phyloP scores from a whole-genome alignment of 164 flowering plant genomes.

The Dillenia turbinata region DNA sequence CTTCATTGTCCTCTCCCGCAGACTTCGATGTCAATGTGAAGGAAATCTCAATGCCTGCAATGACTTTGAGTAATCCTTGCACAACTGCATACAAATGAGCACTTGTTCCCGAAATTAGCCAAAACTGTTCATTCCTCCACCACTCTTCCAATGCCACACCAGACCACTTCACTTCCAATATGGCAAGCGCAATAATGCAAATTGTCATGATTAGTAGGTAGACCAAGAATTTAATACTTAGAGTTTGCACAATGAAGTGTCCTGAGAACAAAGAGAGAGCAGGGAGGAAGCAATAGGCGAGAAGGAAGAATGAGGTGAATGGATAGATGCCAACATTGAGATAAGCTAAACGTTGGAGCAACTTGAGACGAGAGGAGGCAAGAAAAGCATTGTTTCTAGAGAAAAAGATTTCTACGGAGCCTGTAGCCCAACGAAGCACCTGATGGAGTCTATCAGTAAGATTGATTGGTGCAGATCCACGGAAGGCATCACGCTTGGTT shows the following conservation, averaged over 20 bases:
- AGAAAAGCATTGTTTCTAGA: slow-evolving; percentile 73
- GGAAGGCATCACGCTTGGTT: slow-evolving; percentile 75
- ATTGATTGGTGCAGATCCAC: slow-evolving; percentile 81
- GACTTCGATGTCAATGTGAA: slow-evolving; percentile 76
- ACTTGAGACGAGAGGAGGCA: slow-evolving; percentile 34
- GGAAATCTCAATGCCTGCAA: slow-evolving; percentile 75
- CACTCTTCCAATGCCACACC: slow-evolving; percentile 72
- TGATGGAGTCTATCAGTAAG: slow-evolving; percentile 79
- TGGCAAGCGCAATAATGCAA: slow-evolving; percentile 46
- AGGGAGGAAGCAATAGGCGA: slow-evolving; percentile 76
- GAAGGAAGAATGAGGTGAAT: slow-evolving; percentile 65
- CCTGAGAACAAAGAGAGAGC: slow-evolving; percentile 80
- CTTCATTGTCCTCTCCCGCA: slow-evolving; percentile 52
- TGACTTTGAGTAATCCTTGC: slow-evolving; percentile 70
- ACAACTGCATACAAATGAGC: slow-evolving; percentile 71
- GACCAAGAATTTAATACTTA: slow-evolving; percentile 43
- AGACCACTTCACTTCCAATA: slow-evolving; percentile 73
- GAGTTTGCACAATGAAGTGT: slow-evolving; percentile 54
- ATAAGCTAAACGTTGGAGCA: slow-evolving; percentile 70
- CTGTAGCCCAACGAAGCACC: slow-evolving; percentile 83
- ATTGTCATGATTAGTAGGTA: slow-evolving; percentile 52
- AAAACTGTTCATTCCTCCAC: slow-evolving; percentile 90
- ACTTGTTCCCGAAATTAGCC: slow-evolving; percentile 78
- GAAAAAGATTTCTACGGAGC: slow-evolving; percentile 84
- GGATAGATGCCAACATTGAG: slow-evolving; percentile 77